Conservation (phyloP, 192 early-diverging fungal genomes). For the Mortierella antarctica region DNA sequence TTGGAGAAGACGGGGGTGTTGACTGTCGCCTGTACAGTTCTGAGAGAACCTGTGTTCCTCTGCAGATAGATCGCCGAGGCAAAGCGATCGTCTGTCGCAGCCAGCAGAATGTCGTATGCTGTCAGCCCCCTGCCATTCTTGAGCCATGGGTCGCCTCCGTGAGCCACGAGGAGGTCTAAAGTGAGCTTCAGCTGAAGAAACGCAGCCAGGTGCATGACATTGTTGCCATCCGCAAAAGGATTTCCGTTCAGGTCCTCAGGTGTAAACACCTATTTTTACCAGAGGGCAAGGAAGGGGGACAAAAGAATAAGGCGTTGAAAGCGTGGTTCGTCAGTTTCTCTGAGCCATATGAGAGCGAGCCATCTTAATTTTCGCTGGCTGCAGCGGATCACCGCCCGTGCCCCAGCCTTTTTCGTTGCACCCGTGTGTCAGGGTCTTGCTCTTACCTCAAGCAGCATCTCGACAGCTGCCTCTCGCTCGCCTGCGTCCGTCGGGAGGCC, state of each 20-base stretch:
- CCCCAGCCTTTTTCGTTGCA: background rate
- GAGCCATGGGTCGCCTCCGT: constrained; percentile 5
- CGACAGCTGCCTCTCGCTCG: background rate
- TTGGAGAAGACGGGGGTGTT: no score
- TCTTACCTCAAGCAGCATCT: constrained; percentile 12
- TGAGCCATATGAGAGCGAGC: no score
- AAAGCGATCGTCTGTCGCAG: background rate
- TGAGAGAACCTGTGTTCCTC: background rate
- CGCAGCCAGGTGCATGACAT: constrained; percentile 22
- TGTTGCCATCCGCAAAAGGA: constrained; percentile 10
- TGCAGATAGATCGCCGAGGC: no score
- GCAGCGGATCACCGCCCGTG: background rate
- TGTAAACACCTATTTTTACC: constrained; percentile 11
- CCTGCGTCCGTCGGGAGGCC: background rate
- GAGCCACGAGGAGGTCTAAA: constrained; percentile 3
- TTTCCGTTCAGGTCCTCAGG: background rate
- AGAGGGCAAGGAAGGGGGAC: background rate
- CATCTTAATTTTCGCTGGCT: background rate
- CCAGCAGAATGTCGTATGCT: constrained; percentile 9
- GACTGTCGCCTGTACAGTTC: background rate
- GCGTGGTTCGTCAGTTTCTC: background rate
- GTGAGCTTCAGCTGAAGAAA: constrained; percentile 2
- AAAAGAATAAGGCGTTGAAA: background rate
- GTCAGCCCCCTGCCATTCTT: constrained; percentile 13
- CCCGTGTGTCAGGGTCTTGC: background rate